Base-by-base conservation (phyloP, 2,329 filamentous ascomycete genomes). In the Paracoccidioides brasiliensis region DNA sequence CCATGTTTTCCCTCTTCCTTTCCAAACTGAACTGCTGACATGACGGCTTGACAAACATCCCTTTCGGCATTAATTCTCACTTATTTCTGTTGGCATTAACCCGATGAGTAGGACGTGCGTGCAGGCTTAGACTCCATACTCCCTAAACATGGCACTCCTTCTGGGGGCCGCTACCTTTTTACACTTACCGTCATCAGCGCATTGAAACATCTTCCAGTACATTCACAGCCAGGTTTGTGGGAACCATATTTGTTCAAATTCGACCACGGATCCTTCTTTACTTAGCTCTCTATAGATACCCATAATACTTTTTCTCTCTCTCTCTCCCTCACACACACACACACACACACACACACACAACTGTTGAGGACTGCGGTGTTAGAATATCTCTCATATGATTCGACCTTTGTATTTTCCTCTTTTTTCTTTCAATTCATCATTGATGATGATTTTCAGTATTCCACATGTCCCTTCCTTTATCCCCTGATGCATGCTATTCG, bases 271-370 rank as follows among this genome's bases (percentile, higher is more conserved):
- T 52, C 38, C 49, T 28, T 41, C 41, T 52, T 52, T 52, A 37
- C 33, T 52, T 42, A 42, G 37, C 35, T 28, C 38, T 52, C 38
- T 37, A 52, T 42, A 42, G 49, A 52, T 52, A 52, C 49, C 49
- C 49, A 28, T 5, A 5, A 46, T 15, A 14, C 44, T 15, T 33
- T 33, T 12, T 42, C 12, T 46, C 14, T 33, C 30, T 44, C 28
- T 22, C 28, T 33, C 42, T 38, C 14, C 6, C 8, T 32, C n/a
- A 44, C 42, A 22, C 22, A 1, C 22, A 22, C 22, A 22, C 22
- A 22, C n/a, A 44, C 42, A 22, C 22, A 1, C 22, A 22, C 22
- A 22, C 22, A 22, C 22, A 22, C 22, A 22, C 22, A 22, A 22
- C 22, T 22, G 22, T 22, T 22, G 22, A 22, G 49, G 38, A 42